phyloP scores from a whole-genome alignment of 805 yeast species.

The Candida gorgasii region DNA sequence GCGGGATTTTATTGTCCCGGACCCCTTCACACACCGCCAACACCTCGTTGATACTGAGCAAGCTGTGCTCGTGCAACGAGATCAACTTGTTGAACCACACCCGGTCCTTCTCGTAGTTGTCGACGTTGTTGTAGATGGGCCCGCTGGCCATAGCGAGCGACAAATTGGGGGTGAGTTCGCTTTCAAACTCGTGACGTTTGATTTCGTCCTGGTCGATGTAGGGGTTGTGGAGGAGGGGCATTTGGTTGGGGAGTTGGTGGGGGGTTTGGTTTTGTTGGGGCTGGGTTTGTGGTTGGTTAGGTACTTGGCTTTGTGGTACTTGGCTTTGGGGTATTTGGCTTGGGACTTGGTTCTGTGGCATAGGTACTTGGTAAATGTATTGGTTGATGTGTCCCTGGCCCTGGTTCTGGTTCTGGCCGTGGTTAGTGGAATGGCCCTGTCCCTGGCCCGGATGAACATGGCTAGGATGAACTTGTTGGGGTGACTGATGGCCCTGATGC shows the following conservation, averaged over 20 bases:
- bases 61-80: constrained; percentile 26
- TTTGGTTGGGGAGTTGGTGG: neutral
- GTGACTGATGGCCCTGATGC: neutral
- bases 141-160: neutral
- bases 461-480: neutral
- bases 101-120: constrained; percentile 32
- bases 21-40: constrained; percentile 36
- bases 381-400: neutral
- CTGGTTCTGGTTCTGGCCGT: neutral
- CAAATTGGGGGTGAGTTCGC: neutral
- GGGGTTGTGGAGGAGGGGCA: too few species aligned
- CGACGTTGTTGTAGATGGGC: constrained; percentile 18
- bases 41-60: constrained; percentile 30
- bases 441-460: neutral
- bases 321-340: too few species aligned
- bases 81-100: constrained; percentile 39
- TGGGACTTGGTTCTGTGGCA: too few species aligned
- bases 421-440: neutral
- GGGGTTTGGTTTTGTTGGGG: neutral
- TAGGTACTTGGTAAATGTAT: too few species aligned
- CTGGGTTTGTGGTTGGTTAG: neutral
- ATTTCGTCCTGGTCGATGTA: constrained; percentile 1
- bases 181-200: constrained; percentile 3
- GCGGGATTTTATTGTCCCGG: constrained; percentile 37
- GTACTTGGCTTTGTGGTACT: too few species aligned